Conservation (phyloP, 495 filamentous ascomycete species). For the Talaromyces adpressus region DNA sequence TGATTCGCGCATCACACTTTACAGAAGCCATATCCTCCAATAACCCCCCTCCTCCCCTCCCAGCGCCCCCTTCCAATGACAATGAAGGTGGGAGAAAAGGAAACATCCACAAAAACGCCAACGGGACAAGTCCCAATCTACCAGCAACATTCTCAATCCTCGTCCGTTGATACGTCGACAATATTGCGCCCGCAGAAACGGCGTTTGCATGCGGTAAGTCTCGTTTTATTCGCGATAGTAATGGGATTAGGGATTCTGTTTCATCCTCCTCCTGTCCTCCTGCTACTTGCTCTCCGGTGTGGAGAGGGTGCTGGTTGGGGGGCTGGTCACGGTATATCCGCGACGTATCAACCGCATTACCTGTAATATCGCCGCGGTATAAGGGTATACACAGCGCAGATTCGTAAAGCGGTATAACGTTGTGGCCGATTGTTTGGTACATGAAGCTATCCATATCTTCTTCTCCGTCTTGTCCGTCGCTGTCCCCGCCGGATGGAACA, state of each 20-base stretch:
- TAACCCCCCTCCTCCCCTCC: slow-evolving; percentile 36
- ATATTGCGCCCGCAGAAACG: slow-evolving; percentile 82
- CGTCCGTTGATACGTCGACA: slow-evolving; percentile 92
- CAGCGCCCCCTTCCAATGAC: slow-evolving; percentile 8
- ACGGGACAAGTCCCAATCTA: slow-evolving; percentile 67
- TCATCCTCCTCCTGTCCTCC: slow-evolving; percentile 51
- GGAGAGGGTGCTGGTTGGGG: not conserved
- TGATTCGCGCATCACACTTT: slow-evolving; percentile 74
- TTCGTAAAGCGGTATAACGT: slow-evolving; percentile 78
- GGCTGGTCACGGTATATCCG: slow-evolving; percentile 44
- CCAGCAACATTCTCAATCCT: slow-evolving; percentile 81
- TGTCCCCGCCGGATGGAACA: too few relatives aligned
- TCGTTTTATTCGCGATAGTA: slow-evolving; percentile 55
- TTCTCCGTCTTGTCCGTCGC: slow-evolving; percentile 10
- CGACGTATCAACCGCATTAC: slow-evolving; percentile 56
- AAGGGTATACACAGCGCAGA: slow-evolving; percentile 69
- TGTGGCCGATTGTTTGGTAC: slow-evolving; percentile 96
- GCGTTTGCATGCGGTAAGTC: slow-evolving; percentile 74
- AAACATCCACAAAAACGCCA: slow-evolving; percentile 90
- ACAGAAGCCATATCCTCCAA: slow-evolving; percentile 73
- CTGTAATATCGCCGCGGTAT: slow-evolving; percentile 67
- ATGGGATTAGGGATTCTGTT: slow-evolving; percentile 74
- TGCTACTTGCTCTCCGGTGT: not conserved
- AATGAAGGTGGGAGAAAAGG: slow-evolving; percentile 53
- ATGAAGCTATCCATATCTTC: slow-evolving; percentile 92